Percentiles rank a stretch among this genome's conserved stretches.
phyloP scores from a whole-genome alignment of 768 basidiomycete genomes.

The Amanita phalloides region DNA sequence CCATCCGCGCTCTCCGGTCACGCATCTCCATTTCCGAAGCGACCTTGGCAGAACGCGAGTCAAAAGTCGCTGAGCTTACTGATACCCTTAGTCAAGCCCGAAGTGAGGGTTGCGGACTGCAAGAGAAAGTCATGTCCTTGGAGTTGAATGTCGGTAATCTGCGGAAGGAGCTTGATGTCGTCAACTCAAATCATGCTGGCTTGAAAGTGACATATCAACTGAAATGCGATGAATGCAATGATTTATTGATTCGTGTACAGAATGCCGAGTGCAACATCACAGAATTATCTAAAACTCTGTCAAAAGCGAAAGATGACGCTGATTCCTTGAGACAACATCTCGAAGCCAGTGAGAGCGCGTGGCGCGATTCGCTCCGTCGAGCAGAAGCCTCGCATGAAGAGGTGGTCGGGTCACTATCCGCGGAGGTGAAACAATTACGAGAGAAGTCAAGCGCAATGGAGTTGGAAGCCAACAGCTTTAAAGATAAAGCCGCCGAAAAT shows the following conservation, averaged over 20 bases:
- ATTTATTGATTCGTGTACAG: neutral
- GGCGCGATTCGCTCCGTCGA: neutral
- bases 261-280: neutral
- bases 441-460: neutral
- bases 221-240: neutral
- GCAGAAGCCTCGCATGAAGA: neutral
- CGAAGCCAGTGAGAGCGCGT: neutral
- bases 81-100: neutral
- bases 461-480: constrained; percentile 5
- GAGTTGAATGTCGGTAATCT: neutral
- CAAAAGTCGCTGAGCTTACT: constrained; percentile 5
- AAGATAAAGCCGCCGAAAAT: constrained; percentile 3
- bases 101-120: neutral
- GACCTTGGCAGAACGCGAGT: neutral
- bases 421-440: constrained; percentile 3
- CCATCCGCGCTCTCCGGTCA: neutral
- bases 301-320: neutral
- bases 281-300: neutral
- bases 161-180: neutral
- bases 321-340: neutral
- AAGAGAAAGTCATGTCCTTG: neutral
- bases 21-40: neutral
- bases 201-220: neutral
- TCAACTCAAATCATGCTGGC: neutral
- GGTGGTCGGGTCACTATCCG: neutral